A percentile compares a stretch with the other conserved stretches of the same genome.
Evolutionary conservation across 2,329 filamentous ascomycete species (phyloP).

Genomic region (Furcasterigmium furcatum): DNA sequence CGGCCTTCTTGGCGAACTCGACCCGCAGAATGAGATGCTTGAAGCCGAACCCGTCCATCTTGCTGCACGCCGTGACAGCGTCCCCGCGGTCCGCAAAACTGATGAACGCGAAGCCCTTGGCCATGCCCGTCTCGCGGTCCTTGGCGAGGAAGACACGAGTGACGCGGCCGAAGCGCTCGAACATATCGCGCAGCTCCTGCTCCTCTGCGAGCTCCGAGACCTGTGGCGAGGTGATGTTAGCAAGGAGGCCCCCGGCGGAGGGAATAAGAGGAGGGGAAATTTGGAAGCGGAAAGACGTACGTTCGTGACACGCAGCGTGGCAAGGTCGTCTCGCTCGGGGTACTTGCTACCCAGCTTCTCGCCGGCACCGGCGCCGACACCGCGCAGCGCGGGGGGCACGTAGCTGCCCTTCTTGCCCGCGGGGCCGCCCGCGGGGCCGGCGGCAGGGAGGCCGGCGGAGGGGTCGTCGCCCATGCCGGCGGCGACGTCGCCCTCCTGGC

Average conservation of each 20-base stretch:
- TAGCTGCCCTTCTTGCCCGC: slow-evolving; percentile 77
- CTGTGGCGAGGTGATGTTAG: slow-evolving; percentile 45
- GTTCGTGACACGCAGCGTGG: slow-evolving; percentile 96
- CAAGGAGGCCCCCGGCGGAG: slow-evolving; percentile 2
- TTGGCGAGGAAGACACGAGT: slow-evolving; percentile 97
- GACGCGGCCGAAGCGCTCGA: slow-evolving; percentile 94
- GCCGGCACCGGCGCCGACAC: slow-evolving; percentile 57
- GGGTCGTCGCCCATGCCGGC: slow-evolving; percentile 52
- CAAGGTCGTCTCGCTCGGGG: slow-evolving; percentile 89
- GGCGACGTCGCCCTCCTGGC: slow-evolving; percentile 53
- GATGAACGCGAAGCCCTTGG: slow-evolving; percentile 99
- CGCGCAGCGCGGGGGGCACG: slow-evolving; percentile 89
- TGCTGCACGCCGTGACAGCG: slow-evolving; percentile 88
- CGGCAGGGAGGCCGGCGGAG: slow-evolving; percentile 55
- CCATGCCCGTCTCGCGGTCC: slow-evolving; percentile 91
- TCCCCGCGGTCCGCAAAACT: slow-evolving; percentile 89
- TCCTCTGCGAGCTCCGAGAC: slow-evolving; percentile 98
- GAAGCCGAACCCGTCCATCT: slow-evolving; percentile 96
- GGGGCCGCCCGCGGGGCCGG: slow-evolving; percentile 53
- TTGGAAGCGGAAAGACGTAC: slow-evolving; percentile 63
- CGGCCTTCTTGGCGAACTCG: slow-evolving; percentile 79
- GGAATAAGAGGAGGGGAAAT: neutral
- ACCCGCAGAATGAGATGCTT: slow-evolving; percentile 83
- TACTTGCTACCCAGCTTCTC: slow-evolving; percentile 92
- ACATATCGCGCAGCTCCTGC: slow-evolving; percentile 92